Evolutionary conservation across 805 yeast genomes (phyloP).

Genomic region (Myxozyma sirexii): DNA sequence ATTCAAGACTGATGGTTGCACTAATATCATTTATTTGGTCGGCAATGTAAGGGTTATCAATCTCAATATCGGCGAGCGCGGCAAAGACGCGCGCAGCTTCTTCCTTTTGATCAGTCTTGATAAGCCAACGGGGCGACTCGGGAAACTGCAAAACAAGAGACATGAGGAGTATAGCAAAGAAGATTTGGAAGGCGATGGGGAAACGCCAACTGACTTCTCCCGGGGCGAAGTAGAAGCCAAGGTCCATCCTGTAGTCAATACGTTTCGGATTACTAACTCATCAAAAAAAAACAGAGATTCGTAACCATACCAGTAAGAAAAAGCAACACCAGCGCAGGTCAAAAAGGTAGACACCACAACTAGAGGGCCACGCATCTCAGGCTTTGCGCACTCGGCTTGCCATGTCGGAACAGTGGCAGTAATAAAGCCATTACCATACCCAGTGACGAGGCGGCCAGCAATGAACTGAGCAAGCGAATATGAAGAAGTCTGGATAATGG

Average conservation of each 20-base stretch:
- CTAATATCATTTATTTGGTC: conserved; percentile 39
- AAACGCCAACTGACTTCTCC: conserved; percentile 64
- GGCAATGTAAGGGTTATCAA: conserved; percentile 40
- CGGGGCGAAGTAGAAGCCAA: conserved; percentile 63
- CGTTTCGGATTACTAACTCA: too few relatives aligned
- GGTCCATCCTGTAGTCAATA: conserved; percentile 54
- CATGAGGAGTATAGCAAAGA: conserved; percentile 63
- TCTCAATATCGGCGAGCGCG: conserved; percentile 39
- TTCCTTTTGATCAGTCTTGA: conserved; percentile 66
- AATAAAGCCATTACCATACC: conserved; percentile 74
- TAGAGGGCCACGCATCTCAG: conserved; percentile 66
- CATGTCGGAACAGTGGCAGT: conserved; percentile 80
- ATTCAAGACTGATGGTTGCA: conserved; percentile 27
- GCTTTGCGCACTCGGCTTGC: conserved; percentile 74
- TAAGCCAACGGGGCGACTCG: conserved; percentile 84
- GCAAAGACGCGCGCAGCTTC: conserved; percentile 49
- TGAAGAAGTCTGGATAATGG: conserved; percentile 58
- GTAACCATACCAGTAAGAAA: conserved; percentile 58
- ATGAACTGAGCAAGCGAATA: conserved; percentile 69
- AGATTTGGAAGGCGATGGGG: conserved; percentile 72
- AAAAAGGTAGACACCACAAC: conserved; percentile 72
- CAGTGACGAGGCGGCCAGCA: conserved; percentile 70
- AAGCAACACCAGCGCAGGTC: conserved; percentile 70
- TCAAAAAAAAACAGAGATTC: too few relatives aligned
- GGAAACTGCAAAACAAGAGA: conserved; percentile 61